Conservation (phyloP, 192 early-diverging fungal species). For the Diversispora epigaea region DNA sequence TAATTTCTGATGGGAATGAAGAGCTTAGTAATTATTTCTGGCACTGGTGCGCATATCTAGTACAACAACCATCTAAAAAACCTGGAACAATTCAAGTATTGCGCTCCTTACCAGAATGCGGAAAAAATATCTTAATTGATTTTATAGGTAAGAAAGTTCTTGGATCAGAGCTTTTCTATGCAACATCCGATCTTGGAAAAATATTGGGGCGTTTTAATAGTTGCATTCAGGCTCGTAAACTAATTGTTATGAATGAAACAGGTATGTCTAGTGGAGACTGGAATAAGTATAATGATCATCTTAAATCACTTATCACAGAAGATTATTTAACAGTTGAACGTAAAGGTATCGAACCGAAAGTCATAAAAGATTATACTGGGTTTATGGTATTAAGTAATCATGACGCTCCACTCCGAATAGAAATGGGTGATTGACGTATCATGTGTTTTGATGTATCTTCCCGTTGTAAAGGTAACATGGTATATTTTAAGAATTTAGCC, state of each 20-base stretch:
- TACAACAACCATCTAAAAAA: neutral
- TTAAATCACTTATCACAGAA: slow-evolving; percentile 26
- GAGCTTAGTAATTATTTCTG: slow-evolving; percentile 11
- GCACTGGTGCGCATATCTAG: slow-evolving; percentile 15
- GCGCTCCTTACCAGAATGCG: neutral
- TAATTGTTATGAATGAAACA: slow-evolving; percentile 1
- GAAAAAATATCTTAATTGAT: slow-evolving; percentile 23
- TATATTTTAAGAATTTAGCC: neutral
- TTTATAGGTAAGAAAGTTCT: slow-evolving; percentile 1
- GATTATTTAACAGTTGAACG: neutral
- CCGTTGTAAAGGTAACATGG: neutral
- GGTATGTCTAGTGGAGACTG: slow-evolving; percentile 14
- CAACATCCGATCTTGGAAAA: slow-evolving; percentile 13
- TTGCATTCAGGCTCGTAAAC: neutral
- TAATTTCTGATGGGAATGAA: slow-evolving; percentile 14
- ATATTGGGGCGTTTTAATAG: slow-evolving; percentile 18
- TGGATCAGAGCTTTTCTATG: neutral
- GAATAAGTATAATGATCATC: slow-evolving; percentile 13
- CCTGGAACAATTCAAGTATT: slow-evolving; percentile 12
- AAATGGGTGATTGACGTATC: slow-evolving; percentile 10
- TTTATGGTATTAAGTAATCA: slow-evolving; percentile 23
- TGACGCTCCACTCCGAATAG: neutral
- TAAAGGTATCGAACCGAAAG: neutral
- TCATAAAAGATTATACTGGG: neutral
- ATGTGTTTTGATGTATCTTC: neutral